Percentiles rank a stretch among this genome's conserved stretches.
These are phyloP conservation scores for Jatropha curcas DNA, from an alignment of 345 rosid species.

Conservation along the genomic window DNA sequence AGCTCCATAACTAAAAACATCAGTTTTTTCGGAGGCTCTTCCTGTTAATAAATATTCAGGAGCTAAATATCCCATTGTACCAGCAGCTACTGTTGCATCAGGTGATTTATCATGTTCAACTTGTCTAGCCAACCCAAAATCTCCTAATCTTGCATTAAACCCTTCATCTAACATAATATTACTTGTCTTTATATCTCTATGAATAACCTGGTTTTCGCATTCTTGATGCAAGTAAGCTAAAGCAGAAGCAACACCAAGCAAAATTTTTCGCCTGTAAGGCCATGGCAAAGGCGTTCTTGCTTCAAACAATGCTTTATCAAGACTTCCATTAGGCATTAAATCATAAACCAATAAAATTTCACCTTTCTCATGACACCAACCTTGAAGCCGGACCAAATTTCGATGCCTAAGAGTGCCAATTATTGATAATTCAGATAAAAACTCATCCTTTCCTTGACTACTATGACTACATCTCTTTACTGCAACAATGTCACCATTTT, in stretches of 20 bases:
- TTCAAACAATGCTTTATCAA: constrained; percentile 90
- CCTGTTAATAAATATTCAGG: constrained; percentile 93
- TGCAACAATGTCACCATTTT: constrained; percentile 75
- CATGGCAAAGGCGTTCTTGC: constrained; percentile 70
- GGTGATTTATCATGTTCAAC: constrained; percentile 90
- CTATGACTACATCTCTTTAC: constrained; percentile 88
- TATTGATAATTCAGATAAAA: constrained; percentile 75
- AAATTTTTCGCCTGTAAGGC: constrained; percentile 66
- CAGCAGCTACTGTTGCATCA: constrained; percentile 92
- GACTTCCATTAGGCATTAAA: constrained; percentile 91
- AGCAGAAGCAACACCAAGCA: constrained; percentile 90
- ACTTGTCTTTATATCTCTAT: constrained; percentile 87
- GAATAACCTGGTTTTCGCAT: constrained; percentile 95
- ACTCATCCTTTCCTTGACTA: constrained; percentile 84
- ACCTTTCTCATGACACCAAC: constrained; percentile 92
- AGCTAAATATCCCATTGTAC: constrained; percentile 98
- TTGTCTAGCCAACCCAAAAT: constrained; percentile 90
- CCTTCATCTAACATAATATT: constrained; percentile 89
- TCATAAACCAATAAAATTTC: constrained; percentile 88
- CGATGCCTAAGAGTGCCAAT: constrained; percentile 91
- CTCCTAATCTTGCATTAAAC: constrained; percentile 85
- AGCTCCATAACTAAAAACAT: constrained; percentile 90
- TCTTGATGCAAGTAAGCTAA: constrained; percentile 94
- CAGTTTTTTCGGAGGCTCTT: constrained; percentile 86
- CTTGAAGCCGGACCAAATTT: constrained; percentile 86